Evolutionary conservation across 345 rosid genomes (phyloP).

Genomic region (Abelmoschus esculentus): DNA sequence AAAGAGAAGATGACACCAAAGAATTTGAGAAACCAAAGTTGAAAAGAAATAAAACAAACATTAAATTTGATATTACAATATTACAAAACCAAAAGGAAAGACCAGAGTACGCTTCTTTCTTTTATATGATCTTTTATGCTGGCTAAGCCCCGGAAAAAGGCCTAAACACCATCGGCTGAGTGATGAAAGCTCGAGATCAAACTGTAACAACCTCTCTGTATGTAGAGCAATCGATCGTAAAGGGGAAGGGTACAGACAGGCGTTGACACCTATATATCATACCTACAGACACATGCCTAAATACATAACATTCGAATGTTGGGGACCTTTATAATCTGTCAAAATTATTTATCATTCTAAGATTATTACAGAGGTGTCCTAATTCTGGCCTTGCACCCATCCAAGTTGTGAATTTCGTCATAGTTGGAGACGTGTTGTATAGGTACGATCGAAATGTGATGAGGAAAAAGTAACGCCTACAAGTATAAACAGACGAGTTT

Average conservation of each 20-base stretch:
- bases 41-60: too few relatives aligned
- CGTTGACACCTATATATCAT: constrained; percentile 25
- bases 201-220: background rate
- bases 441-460: constrained; percentile 87
- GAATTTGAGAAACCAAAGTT: too few relatives aligned
- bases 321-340: constrained; percentile 3
- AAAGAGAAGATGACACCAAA: too few relatives aligned
- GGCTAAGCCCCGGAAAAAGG: background rate
- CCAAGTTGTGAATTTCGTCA: constrained; percentile 58
- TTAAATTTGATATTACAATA: too few relatives aligned
- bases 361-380: constrained; percentile 77
- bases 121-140: background rate
- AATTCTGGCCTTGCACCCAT: constrained; percentile 87
- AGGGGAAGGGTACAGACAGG: constrained; percentile 17
- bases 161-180: background rate
- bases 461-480: constrained; percentile 88
- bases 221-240: background rate
- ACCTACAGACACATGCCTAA: constrained; percentile 15
- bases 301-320: constrained; percentile 13
- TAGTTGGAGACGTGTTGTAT: constrained; percentile 48
- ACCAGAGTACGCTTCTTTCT: too few relatives aligned
- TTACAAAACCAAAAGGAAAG: too few relatives aligned
- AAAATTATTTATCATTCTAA: constrained; percentile 64
- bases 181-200: background rate
- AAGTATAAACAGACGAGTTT: background rate